Evolutionary conservation across 495 filamentous ascomycete species (phyloP), one percentile per base, ranked within the genome.

Genomic region (Delitschia confertaspora): DNA sequence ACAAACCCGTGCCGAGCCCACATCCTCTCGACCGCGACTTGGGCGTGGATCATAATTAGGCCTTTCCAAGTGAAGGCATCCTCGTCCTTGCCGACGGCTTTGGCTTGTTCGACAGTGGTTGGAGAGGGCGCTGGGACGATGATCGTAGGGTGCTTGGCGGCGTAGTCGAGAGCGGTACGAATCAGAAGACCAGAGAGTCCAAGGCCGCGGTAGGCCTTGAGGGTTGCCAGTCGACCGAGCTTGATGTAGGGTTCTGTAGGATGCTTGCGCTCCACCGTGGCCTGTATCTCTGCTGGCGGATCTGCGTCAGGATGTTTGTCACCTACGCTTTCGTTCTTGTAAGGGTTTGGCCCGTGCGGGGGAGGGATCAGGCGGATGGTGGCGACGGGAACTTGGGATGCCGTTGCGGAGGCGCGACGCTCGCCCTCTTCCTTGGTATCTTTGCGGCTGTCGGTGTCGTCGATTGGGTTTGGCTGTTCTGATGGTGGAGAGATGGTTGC

Each of bases 361-460:
- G 85, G 81, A 0, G 88, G 88, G 0, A 93, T 79, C 0, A 94
- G 66, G 1, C 88, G 74, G 33, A 94, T 71, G 0, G 80, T 82
- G 5, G 75, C 88, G 26, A 88, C 76, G 3, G 85, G 80, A 0
- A 68, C 44, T 41, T 58, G 57, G 17, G 42, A 37, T 25, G 57
- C 61, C 9, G 55, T 47, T n/a, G 52, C 45, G n/a, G 38, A 50
- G 10, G 31, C 16, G 11, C 51, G 38, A 11, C 41, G 21, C 18
- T 37, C 23, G 13, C 45, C 33, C 2, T 56, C 47, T 14, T 40
- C 14, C 19, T 32, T 25, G 8, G 13, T 38, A 17, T 34, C 44
- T 10, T 30, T 21, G 29, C 61, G 42, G 3, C 45, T 44, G 17
- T 19, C 11, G 3, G 59, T 51, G 49, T 66, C 59, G 1, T 29